phyloP scores from a whole-genome alignment of 164 flowering plant species.

The Vitis riparia region DNA sequence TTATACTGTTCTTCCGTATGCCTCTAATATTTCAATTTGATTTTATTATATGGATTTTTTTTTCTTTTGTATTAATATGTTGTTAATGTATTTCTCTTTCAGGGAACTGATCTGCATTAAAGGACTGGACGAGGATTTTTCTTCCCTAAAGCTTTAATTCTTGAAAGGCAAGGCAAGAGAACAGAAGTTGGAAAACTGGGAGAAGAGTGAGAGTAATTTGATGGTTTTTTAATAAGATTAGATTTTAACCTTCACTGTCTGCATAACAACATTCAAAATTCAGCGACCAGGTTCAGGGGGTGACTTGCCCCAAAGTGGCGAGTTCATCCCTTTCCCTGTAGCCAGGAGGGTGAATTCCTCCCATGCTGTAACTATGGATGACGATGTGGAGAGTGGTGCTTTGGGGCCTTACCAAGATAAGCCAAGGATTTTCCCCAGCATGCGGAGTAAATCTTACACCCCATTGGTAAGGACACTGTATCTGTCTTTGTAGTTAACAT shows the following conservation, averaged over 20 bases:
- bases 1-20: too few relatives aligned
- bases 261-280: conserved; percentile 45
- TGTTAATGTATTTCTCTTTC: neutral
- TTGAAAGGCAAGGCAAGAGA: conserved; percentile 1
- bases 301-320: conserved; percentile 76
- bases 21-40: too few relatives aligned
- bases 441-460: conserved; percentile 76
- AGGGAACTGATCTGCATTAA: conserved; percentile 1
- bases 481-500: neutral
- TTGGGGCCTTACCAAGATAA: conserved; percentile 66
- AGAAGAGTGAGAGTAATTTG: neutral
- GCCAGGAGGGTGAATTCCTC: conserved; percentile 70
- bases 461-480: conserved; percentile 58
- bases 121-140: neutral
- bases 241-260: neutral
- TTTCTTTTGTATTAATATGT: neutral
- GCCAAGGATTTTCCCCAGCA: conserved; percentile 78
- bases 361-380: conserved; percentile 67
- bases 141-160: neutral
- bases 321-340: conserved; percentile 54
- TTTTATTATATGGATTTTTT: too few relatives aligned
- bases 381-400: conserved; percentile 69
- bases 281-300: conserved; percentile 92
- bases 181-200: neutral
- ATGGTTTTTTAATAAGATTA: neutral